Base-by-base conservation (phyloP, 140 eudicot species). In the Ambrosia hybrid region DNA sequence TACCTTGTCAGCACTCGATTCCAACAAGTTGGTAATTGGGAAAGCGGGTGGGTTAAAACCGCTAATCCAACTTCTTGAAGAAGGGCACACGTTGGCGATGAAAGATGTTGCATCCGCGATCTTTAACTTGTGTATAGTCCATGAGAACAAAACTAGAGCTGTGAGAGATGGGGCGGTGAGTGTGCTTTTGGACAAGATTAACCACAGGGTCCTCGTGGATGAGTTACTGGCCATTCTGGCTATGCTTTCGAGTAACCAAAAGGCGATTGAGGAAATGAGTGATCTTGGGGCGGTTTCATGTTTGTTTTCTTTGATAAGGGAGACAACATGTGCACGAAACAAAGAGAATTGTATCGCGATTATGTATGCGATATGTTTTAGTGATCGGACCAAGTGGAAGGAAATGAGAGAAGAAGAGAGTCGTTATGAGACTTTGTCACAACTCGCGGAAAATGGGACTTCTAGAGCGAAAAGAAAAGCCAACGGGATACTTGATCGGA, bases 401-500 rank as follows among this genome's bases (percentile, higher is more conserved):
- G 88, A 89, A 61, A 71, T 94, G 79, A 66, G 83, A 43, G 97
- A 90, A 56, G 97, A 94, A 67, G 99, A 94, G 67, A 85, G 43
- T 14, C 39, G 38, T 3, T 53, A 79, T 30, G 76, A 83, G 10
- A 90, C 99, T 9, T 65, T 94, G 16, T 90, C 97, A 0, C 77
- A 77, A 52, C 83, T 94, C 10, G 90, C 86, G 4, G 75, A 75
- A 72, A 77, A 80, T 30, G 99, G 99, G 10, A 90, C 92, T 68
- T 84, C 95, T 3, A 83, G 99, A 76, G 97, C 97, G 26, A 94
- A 90, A 87, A 77, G 99, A 43, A 94, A 94, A 77, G 99, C 99
- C 0, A 80, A 69, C 51, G 92, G 90, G 73, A 86, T 94, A 71
- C 97, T 94, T 63, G 99, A 90, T 21, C 90, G 96, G 76, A 75